Evolutionary conservation across 805 yeast genomes (phyloP).

Genomic region (Wickerhamomyces bisporus): DNA sequence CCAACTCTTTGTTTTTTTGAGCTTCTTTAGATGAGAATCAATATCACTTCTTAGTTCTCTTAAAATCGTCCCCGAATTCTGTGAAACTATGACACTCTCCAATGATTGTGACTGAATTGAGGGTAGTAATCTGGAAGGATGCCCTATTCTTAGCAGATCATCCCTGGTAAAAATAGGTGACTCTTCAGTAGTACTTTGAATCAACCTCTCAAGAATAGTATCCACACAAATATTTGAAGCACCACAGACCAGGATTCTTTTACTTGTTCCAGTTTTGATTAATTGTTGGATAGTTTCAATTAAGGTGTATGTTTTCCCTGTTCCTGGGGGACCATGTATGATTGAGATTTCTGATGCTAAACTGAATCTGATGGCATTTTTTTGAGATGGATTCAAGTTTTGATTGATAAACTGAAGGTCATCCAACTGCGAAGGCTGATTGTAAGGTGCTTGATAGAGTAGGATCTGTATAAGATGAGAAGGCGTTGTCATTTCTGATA

Average conservation of each 20-base stretch:
- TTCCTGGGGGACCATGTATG: conserved; percentile 77
- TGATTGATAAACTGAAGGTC: conserved; percentile 35
- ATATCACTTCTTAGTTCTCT: conserved; percentile 71
- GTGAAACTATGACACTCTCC: conserved; percentile 49
- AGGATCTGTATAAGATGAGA: conserved; percentile 40
- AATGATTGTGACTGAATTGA: conserved; percentile 64
- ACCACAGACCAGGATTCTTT: conserved; percentile 80
- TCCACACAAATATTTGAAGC: conserved; percentile 93
- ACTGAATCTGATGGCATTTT: conserved; percentile 64
- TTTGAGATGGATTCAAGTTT: conserved; percentile 54
- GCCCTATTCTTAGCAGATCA: conserved; percentile 78
- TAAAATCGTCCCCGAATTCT: conserved; percentile 49
- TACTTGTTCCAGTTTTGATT: conserved; percentile 45
- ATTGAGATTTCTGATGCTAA: conserved; percentile 53
- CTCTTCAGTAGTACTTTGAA: conserved; percentile 31
- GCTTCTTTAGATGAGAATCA: conserved; percentile 46
- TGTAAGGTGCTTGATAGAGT: conserved; percentile 33
- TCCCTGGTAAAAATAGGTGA: conserved; percentile 23
- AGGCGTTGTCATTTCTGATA: conserved; percentile 42
- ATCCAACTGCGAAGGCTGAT: conserved; percentile 4
- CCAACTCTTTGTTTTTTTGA: conserved; percentile 58
- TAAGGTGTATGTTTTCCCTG: conserved; percentile 78
- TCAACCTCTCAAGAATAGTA: conserved; percentile 76
- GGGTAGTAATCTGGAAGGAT: conserved; percentile 79
- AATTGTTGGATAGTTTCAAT: conserved; percentile 79